Conservation (phyloP, 108 stramenopile species). For the Discostella stelligeroides region DNA sequence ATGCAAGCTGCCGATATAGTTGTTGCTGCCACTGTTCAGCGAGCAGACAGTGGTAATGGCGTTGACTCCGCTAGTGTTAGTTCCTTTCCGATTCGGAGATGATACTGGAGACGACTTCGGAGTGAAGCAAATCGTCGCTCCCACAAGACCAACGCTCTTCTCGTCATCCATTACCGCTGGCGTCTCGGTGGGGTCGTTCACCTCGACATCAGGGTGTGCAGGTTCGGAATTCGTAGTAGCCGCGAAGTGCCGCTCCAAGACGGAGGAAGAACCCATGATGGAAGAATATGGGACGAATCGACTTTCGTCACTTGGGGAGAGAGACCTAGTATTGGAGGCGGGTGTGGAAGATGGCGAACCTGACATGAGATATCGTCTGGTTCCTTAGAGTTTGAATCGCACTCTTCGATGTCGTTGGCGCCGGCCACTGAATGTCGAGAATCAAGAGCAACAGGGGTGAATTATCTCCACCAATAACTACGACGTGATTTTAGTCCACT, state of each 20-base stretch:
- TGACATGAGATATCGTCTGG: neutral
- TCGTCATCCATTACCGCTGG: neutral
- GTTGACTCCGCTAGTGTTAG: neutral
- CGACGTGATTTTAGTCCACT: no score
- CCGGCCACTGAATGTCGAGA: no score
- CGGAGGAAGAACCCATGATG: slow-evolving; percentile 19
- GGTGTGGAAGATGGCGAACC: slow-evolving; percentile 25
- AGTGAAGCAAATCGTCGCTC: slow-evolving; percentile 51
- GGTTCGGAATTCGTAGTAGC: neutral
- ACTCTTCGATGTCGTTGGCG: no score
- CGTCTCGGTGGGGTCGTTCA: neutral
- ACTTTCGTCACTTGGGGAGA: slow-evolving; percentile 48
- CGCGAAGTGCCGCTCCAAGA: slow-evolving; percentile 18
- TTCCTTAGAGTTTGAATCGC: slow-evolving; percentile 1
- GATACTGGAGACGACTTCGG: slow-evolving; percentile 36
- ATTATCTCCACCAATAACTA: no score
- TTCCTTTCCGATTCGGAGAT: slow-evolving; percentile 14
- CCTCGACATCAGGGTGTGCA: neutral
- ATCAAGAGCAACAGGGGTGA: no score
- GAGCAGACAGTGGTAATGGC: slow-evolving; percentile 12
- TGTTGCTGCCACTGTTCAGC: slow-evolving; percentile 6
- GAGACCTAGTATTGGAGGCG: slow-evolving; percentile 12
- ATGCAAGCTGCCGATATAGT: slow-evolving; percentile 27
- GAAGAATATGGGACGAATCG: slow-evolving; percentile 49
- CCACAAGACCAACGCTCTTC: slow-evolving; percentile 36